Conservation (phyloP, 2,329 filamentous ascomycete species). For the Penicillium sp. region DNA sequence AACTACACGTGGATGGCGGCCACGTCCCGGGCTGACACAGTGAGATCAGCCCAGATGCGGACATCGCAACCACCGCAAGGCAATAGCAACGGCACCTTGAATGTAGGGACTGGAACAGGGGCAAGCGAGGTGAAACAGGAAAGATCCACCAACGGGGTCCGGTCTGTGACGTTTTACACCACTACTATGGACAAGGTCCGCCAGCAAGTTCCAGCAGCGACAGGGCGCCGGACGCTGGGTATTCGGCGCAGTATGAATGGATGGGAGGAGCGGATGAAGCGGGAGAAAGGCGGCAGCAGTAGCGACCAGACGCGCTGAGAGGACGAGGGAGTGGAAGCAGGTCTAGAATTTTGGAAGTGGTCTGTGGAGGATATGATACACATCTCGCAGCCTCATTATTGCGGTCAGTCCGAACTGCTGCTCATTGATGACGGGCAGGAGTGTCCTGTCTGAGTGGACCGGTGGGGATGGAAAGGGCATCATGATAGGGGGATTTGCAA, state of each 20-base stretch:
- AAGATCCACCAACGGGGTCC: slow-evolving; percentile 24
- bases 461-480: not conserved
- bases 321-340: slow-evolving; percentile 1
- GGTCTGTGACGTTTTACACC: slow-evolving; percentile 42
- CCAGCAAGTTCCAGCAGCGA: slow-evolving; percentile 25
- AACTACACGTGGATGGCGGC: slow-evolving; percentile 40
- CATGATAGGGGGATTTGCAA: not conserved
- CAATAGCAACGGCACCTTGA: slow-evolving; percentile 10
- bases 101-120: slow-evolving; percentile 19
- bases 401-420: not conserved
- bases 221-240: slow-evolving; percentile 43
- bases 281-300: slow-evolving; percentile 18
- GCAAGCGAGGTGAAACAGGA: slow-evolving; percentile 30
- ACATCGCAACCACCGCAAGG: slow-evolving; percentile 15
- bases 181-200: slow-evolving; percentile 43
- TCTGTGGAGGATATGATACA: slow-evolving; percentile 4
- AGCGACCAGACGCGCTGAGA: slow-evolving; percentile 20
- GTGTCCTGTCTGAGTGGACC: not conserved
- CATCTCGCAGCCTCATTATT: slow-evolving; percentile 10
- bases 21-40: slow-evolving; percentile 22
- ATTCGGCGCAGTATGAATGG: slow-evolving; percentile 47
- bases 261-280: slow-evolving; percentile 45
- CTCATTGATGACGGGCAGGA: not conserved
- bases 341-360: slow-evolving; percentile 11
- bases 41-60: slow-evolving; percentile 22